These are phyloP conservation scores for Elaeagnus macrophylla DNA, from an alignment of 306 rosid genomes.

Conservation along the genomic window DNA sequence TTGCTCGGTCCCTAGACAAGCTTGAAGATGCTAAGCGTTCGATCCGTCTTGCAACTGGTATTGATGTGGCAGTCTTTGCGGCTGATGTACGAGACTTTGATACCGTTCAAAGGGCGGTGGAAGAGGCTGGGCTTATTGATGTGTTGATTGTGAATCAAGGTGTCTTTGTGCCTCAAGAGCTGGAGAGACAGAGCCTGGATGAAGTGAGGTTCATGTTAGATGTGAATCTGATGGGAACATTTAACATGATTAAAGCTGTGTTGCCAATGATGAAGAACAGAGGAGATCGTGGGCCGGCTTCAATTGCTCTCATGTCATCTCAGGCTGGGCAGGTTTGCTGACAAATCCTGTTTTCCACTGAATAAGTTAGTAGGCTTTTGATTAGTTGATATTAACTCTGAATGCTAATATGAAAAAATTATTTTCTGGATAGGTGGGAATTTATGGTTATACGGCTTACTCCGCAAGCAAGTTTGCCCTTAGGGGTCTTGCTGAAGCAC, in stretches of 20 bases:
- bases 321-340: conserved; percentile 86
- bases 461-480: conserved; percentile 88
- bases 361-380: neutral
- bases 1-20: conserved; percentile 54
- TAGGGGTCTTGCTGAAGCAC: conserved; percentile 77
- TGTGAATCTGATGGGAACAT: conserved; percentile 65
- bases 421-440: conserved; percentile 49
- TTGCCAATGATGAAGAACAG: conserved; percentile 58
- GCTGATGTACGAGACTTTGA: conserved; percentile 76
- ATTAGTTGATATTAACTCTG: neutral
- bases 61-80: conserved; percentile 48
- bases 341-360: neutral
- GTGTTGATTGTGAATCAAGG: conserved; percentile 76
- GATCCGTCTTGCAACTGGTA: conserved; percentile 57
- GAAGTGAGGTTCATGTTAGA: conserved; percentile 72
- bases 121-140: conserved; percentile 69
- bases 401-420: neutral
- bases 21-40: conserved; percentile 59
- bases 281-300: conserved; percentile 45
- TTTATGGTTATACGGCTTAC: conserved; percentile 84
- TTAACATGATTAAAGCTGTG: conserved; percentile 78
- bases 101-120: conserved; percentile 43
- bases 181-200: conserved; percentile 64
- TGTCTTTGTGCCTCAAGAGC: conserved; percentile 55
- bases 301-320: conserved; percentile 74